Evolutionary conservation across 495 filamentous ascomycete species (phyloP), one percentile per base, ranked within the genome.

Genomic region (Rhizodiscina lignyota): DNA sequence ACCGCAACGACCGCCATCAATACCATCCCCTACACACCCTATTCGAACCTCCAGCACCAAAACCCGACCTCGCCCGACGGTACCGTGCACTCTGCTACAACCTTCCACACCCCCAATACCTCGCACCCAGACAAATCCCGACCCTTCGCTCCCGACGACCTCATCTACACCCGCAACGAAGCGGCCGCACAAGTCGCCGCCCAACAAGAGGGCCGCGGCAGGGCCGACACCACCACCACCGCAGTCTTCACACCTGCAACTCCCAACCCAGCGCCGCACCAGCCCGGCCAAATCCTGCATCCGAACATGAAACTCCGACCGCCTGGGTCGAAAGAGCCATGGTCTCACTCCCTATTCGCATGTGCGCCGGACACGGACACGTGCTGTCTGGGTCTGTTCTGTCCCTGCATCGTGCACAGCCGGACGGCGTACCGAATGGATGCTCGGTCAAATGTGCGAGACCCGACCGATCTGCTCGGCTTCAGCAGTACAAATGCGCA

Each of bases 251-350:
- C 13, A 13, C 24, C 24, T 27, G 8, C 24, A 8, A 8, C 24
- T 27, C 24, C 30, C 10, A 32, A 10, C 10, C 8, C 30, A 6
- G 8, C 17, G 6, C 35, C 37, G 1, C 52, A 56, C 33, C 40
- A 47, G 37, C 52, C 52, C 0, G 52, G 52, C 24, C 52, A 56
- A 35, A 51, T 53, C 35, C 37, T 45, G 8, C 52, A 56, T 26
- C 52, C 52, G 8, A 56, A 56, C 38, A 51, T 54, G 48, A 33
- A 42, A 8, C 24, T 37, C 21, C 38, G 32, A 10, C 30, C 13
- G 4, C 29, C 35, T 4, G 47, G 47, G 17, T 21, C 13, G 2
- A 13, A 18, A 6, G 32, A 38, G 13, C 34, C 34, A 13, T 52
- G 49, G 49, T 44, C 37, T 24, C 40, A 43, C 36, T 39, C 40